Base-by-base conservation (phyloP, 495 filamentous ascomycete species). In the Jackrogersella minutella region DNA sequence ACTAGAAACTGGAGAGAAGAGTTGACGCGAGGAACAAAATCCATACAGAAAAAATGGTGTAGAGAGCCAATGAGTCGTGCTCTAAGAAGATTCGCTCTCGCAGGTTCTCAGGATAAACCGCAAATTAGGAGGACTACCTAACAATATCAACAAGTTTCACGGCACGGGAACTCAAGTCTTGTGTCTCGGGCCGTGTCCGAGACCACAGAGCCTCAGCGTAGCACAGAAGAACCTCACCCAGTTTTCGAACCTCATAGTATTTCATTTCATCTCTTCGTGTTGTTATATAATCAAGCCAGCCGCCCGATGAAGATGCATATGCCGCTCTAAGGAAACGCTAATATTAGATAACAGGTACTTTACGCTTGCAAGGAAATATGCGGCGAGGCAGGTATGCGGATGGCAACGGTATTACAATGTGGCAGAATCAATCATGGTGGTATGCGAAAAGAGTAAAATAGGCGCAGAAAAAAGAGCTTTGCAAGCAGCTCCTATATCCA, bases 401-500 rank as follows among this genome's bases (percentile, higher is more conserved):
- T 34, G 22, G 44, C 33, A 19, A 22, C 31, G 36, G 5, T n/a
- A 26, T 52, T 34, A 33, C 49, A 37, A 31, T 14, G 34, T 13
- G 36, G 64, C 14, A 58, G 34, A 60, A 54, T 55, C 49, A 61
- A 56, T 55, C 51, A 33, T 58, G 36, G 50, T 57, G 30, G 37
- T 55, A 62, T 44, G 57, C 56, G 17, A 53, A 44, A 60, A 22
- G 44, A 52, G 52, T 39, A 50, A 56, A 64, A 58, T 62, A 51
- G 58, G 36, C 21, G 54, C 53, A 68, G 58, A 54, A 44, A 55
- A 36, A 64, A 52, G 36, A 58, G 58, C 39, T 26, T 55, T 26
- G 54, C 47, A 54, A 56, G 50, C 58, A 49, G 59, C 51, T 51
- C 58, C 64, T 67, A 66, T 59, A 60, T 67, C 64, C 64, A 67